Evolutionary conservation across 139 green algal species (phyloP).

Genomic region (Volvox reticuliferus): DNA sequence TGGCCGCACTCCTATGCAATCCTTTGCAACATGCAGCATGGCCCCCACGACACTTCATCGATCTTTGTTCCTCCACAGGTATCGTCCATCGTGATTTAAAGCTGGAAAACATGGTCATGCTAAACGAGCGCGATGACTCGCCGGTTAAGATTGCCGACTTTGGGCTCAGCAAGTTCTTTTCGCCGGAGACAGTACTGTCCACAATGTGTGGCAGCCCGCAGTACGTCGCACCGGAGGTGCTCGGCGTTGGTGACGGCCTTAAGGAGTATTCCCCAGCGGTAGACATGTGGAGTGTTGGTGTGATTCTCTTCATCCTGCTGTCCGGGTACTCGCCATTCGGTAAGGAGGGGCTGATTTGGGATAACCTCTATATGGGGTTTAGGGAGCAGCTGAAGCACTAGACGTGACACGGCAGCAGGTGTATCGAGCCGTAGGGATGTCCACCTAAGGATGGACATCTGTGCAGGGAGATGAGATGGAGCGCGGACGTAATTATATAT

Average conservation of each 20-base stretch:
- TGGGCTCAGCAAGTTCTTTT: slow-evolving; percentile 87
- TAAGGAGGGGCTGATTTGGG: slow-evolving; percentile 37
- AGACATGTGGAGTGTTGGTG: slow-evolving; percentile 88
- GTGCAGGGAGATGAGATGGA: too few species aligned
- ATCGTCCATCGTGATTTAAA: slow-evolving; percentile 90
- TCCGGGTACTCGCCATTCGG: slow-evolving; percentile 84
- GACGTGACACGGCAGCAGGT: too few species aligned
- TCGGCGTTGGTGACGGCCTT: slow-evolving; percentile 77
- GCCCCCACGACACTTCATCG: too few species aligned
- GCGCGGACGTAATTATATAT: too few species aligned
- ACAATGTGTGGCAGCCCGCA: slow-evolving; percentile 83
- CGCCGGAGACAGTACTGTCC: slow-evolving; percentile 73
- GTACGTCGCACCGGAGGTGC: slow-evolving; percentile 83
- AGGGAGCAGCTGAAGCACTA: too few species aligned
- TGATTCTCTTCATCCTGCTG: slow-evolving; percentile 82
- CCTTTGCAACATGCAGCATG: too few species aligned
- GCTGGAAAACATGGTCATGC: slow-evolving; percentile 91
- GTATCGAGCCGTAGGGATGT: too few species aligned
- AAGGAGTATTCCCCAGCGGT: slow-evolving; percentile 78
- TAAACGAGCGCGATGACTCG: slow-evolving; percentile 71
- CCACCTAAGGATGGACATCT: too few species aligned
- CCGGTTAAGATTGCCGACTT: slow-evolving; percentile 90
- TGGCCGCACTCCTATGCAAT: too few species aligned
- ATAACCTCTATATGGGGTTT: too few species aligned
- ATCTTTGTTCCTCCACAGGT: slow-evolving; percentile 50